phyloP scores from a whole-genome alignment of 2,329 filamentous ascomycete genomes.

The Furcasterigmium sp. region DNA sequence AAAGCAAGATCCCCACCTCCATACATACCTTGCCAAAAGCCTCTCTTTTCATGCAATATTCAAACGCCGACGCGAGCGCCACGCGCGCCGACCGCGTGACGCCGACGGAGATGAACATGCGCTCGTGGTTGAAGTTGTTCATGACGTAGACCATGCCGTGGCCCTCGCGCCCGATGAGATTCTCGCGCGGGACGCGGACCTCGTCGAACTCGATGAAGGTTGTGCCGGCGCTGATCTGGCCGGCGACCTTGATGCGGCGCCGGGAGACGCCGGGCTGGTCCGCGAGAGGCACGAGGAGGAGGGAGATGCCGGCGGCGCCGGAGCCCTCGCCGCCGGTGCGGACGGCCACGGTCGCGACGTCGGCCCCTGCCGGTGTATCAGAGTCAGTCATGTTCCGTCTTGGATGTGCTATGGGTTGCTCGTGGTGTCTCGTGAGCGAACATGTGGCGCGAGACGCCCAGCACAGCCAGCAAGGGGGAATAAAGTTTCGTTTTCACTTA shows the following conservation, averaged over 20 bases:
- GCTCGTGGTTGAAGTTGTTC: conserved; percentile 78
- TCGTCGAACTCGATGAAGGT: conserved; percentile 75
- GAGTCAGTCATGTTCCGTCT: too few species aligned
- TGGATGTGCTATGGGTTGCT: too few species aligned
- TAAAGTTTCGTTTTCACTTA: too few species aligned
- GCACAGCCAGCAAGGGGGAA: too few species aligned
- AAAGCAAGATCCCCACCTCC: too few species aligned
- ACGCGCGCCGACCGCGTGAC: conserved; percentile 53
- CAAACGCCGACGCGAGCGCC: conserved; percentile 28
- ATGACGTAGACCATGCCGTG: conserved; percentile 70
- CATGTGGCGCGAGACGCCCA: too few species aligned
- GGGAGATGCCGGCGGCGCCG: conserved; percentile 56
- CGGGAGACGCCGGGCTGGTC: conserved; percentile 60
- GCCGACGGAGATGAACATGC: conserved; percentile 60
- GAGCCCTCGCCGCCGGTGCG: conserved; percentile 57
- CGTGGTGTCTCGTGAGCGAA: too few species aligned
- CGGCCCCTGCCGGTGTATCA: too few species aligned
- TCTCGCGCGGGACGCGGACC: conserved; percentile 64
- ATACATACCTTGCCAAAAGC: conserved; percentile 27
- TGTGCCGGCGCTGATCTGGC: conserved; percentile 61
- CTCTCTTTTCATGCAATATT: conserved; percentile 30
- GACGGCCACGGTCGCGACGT: conserved; percentile 67
- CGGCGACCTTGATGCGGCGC: conserved; percentile 61
- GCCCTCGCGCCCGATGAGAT: conserved; percentile 65
- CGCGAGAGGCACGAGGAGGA: conserved; percentile 68